Conservation (phyloP, 208 protist genomes). For the Crithidia fasciculata region DNA sequence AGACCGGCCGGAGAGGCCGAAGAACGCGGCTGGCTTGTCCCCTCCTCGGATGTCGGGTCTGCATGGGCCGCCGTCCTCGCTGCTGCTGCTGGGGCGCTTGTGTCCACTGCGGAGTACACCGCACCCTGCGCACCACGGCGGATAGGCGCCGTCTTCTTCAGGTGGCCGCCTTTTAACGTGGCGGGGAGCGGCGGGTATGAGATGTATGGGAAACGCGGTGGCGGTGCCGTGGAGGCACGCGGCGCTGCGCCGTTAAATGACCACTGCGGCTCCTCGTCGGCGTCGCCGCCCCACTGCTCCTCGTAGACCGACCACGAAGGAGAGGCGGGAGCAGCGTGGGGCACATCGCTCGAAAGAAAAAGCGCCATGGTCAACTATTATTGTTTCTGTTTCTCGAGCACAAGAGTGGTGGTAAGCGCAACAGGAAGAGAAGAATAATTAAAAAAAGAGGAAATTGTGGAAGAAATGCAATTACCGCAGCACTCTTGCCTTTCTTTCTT, state of each 20-base stretch:
- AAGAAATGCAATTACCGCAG: too few species aligned
- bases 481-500: too few species aligned
- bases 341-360: not conserved
- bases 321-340: slow-evolving; percentile 16
- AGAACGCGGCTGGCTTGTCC: too few species aligned
- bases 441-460: too few species aligned
- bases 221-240: not conserved
- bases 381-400: too few species aligned
- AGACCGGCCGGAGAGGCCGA: not conserved
- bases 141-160: slow-evolving; percentile 65
- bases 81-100: not conserved
- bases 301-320: slow-evolving; percentile 83
- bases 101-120: slow-evolving; percentile 76
- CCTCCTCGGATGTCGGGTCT: not conserved
- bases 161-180: slow-evolving; percentile 49
- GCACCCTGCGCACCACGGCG: slow-evolving; percentile 83
- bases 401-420: too few species aligned
- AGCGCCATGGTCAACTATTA: not conserved
- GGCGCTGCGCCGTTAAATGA: not conserved
- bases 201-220: slow-evolving; percentile 28
- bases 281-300: slow-evolving; percentile 22
- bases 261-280: not conserved
- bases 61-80: not conserved
- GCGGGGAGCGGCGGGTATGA: slow-evolving; percentile 24
- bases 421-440: too few species aligned